Conservation (phyloP, 2,329 filamentous ascomycete species). For the Neurospora sp. region DNA sequence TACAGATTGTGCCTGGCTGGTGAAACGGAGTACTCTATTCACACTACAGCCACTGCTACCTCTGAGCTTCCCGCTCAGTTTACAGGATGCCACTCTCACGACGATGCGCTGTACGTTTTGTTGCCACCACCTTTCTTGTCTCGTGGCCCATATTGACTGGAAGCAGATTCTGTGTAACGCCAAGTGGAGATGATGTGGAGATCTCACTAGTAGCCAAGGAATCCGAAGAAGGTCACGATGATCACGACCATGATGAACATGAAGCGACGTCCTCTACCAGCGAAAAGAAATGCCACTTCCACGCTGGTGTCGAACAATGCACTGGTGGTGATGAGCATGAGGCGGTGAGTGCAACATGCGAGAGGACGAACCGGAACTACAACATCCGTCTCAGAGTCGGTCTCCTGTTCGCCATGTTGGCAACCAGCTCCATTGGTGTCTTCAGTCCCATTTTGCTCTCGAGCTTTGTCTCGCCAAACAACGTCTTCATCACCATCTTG, state of each 20-base stretch:
- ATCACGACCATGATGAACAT: constrained; percentile 2
- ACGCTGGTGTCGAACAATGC: constrained; percentile 65
- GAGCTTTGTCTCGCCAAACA: constrained; percentile 43
- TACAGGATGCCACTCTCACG: constrained; percentile 57
- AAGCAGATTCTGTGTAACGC: constrained; percentile 4
- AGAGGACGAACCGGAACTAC: constrained; percentile 43
- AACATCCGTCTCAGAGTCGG: constrained; percentile 60
- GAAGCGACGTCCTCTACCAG: constrained; percentile 8
- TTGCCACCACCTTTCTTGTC: not conserved
- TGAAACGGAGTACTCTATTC: constrained; percentile 32
- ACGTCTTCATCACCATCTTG: constrained; percentile 48
- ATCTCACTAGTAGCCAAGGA: constrained; percentile 6
- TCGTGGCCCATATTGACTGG: constrained; percentile 1
- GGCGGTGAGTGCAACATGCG: constrained; percentile 32
- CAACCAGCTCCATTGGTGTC: constrained; percentile 57
- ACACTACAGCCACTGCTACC: constrained; percentile 41
- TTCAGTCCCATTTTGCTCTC: constrained; percentile 57
- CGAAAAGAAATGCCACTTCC: constrained; percentile 57
- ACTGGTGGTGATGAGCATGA: constrained; percentile 37
- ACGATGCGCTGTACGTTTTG: constrained; percentile 39
- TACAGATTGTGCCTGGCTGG: constrained; percentile 35
- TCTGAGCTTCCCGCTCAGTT: constrained; percentile 49
- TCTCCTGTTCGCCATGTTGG: constrained; percentile 61
- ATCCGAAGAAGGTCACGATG: constrained; percentile 6
- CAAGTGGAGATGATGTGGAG: constrained; percentile 11